phyloP scores from a whole-genome alignment of 805 yeast genomes.

The Suhomyces prunicola region DNA sequence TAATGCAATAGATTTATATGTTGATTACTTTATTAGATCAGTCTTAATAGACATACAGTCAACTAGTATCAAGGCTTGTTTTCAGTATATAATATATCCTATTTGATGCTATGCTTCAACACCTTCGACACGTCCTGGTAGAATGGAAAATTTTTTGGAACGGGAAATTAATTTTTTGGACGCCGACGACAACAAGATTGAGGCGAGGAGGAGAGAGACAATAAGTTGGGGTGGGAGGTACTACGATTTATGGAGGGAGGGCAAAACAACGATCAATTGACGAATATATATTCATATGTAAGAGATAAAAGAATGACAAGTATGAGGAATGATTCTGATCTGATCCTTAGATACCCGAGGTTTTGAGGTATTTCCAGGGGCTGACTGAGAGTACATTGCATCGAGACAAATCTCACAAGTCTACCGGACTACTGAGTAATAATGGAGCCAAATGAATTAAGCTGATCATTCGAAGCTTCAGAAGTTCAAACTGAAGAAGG shows the following conservation, averaged over 20 bases:
- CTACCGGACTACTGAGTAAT: too few relatives aligned
- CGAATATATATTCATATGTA: background rate
- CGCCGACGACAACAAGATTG: conserved; percentile 1
- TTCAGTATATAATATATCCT: background rate
- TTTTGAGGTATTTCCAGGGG: background rate
- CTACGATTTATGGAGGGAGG: background rate
- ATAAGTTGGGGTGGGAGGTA: background rate
- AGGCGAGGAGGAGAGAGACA: background rate
- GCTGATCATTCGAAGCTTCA: too few relatives aligned
- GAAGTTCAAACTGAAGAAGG: too few relatives aligned
- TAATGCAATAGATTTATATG: background rate
- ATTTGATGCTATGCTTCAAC: background rate
- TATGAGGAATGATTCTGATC: too few relatives aligned
- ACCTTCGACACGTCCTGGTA: background rate
- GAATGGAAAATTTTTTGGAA: conserved; percentile 2
- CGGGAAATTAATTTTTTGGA: background rate
- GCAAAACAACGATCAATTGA: background rate
- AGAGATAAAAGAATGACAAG: background rate
- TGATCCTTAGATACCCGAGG: background rate
- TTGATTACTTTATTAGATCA: background rate
- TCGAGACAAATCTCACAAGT: too few relatives aligned
- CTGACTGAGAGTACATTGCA: background rate
- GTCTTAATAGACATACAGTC: background rate
- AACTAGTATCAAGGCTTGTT: background rate
- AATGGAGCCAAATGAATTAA: too few relatives aligned